Evolutionary conservation across 1,284 basidiomycete genomes (phyloP).

Genomic region (Rhodotorula sp.): DNA sequence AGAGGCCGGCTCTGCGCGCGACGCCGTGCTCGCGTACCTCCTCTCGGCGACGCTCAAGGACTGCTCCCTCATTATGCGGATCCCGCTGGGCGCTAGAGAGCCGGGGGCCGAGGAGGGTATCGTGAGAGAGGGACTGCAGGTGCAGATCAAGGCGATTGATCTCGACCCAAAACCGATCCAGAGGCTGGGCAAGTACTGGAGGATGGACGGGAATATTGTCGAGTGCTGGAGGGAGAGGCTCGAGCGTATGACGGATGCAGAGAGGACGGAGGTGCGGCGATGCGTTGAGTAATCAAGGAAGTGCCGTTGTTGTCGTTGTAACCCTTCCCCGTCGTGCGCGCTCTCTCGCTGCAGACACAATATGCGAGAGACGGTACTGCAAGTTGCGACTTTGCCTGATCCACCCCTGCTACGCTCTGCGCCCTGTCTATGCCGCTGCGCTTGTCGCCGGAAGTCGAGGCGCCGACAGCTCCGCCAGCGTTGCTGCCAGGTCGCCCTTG

Average conservation of each 20-base stretch:
- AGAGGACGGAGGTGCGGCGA: neutral
- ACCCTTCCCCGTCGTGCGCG: too few species aligned
- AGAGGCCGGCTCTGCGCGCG: constrained; percentile 51
- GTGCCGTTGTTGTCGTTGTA: neutral
- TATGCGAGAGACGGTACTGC: neutral
- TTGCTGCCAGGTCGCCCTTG: constrained; percentile 8
- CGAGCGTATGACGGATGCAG: neutral
- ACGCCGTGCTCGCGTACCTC: constrained; percentile 70
- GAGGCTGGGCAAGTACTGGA: constrained; percentile 69
- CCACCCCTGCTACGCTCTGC: too few species aligned
- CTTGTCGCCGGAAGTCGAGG: neutral
- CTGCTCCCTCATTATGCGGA: constrained; percentile 77
- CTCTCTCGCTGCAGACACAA: too few species aligned
- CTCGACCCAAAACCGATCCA: constrained; percentile 76
- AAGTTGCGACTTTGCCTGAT: neutral
- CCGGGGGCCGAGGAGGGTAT: too few species aligned
- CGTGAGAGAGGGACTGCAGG: neutral
- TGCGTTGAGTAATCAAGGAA: neutral
- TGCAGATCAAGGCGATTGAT: constrained; percentile 71
- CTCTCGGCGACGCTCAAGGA: constrained; percentile 95
- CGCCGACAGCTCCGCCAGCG: neutral
- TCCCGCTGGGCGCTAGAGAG: constrained; percentile 12
- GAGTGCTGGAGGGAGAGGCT: constrained; percentile 35
- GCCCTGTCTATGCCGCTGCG: neutral
- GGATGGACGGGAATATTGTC: constrained; percentile 71